Percentiles rank a stretch among this genome's conserved stretches.
Conservation (phyloP, 768 basidiomycete species). For the Suillus tomentosus region DNA sequence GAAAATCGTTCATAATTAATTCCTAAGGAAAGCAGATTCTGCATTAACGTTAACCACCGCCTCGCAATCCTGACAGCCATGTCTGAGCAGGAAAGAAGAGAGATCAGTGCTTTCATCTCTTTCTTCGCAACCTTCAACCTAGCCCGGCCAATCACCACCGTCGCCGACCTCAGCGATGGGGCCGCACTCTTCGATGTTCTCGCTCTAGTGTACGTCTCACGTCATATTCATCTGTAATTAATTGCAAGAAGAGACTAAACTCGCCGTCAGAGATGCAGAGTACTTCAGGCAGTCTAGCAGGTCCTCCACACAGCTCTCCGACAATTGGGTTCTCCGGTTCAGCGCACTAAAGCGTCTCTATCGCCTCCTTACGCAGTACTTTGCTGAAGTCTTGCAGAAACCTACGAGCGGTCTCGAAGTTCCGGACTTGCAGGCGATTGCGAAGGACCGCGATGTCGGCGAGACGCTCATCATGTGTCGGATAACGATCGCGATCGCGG, state of each 20-base stretch:
- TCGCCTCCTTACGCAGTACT: slow-evolving; percentile 87
- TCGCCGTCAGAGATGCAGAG: slow-evolving; percentile 60
- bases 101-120: slow-evolving; percentile 79
- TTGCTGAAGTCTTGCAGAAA: slow-evolving; percentile 80
- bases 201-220: slow-evolving; percentile 62
- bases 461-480: slow-evolving; percentile 78
- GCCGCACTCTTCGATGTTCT: slow-evolving; percentile 75
- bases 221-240: background rate
- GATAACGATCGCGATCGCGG: slow-evolving; percentile 81
- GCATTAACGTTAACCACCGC: background rate
- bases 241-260: slow-evolving; percentile 11
- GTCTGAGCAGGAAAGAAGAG: slow-evolving; percentile 50
- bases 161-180: slow-evolving; percentile 80
- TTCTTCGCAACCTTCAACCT: slow-evolving; percentile 80
- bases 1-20: slow-evolving; percentile 1
- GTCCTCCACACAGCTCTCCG: slow-evolving; percentile 61
- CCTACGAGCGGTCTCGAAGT: slow-evolving; percentile 78
- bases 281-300: slow-evolving; percentile 73
- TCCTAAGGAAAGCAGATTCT: background rate
- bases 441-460: slow-evolving; percentile 67
- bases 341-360: slow-evolving; percentile 82
- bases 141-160: slow-evolving; percentile 57
- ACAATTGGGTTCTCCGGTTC: slow-evolving; percentile 91
- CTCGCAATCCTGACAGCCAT: slow-evolving; percentile 19
- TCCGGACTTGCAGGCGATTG: slow-evolving; percentile 84